A percentile compares a stretch with the other conserved stretches of the same genome.
These are phyloP conservation scores for Simplicillium aogashimaense DNA, from an alignment of 2,329 filamentous ascomycete species.

Conservation along the genomic window DNA sequence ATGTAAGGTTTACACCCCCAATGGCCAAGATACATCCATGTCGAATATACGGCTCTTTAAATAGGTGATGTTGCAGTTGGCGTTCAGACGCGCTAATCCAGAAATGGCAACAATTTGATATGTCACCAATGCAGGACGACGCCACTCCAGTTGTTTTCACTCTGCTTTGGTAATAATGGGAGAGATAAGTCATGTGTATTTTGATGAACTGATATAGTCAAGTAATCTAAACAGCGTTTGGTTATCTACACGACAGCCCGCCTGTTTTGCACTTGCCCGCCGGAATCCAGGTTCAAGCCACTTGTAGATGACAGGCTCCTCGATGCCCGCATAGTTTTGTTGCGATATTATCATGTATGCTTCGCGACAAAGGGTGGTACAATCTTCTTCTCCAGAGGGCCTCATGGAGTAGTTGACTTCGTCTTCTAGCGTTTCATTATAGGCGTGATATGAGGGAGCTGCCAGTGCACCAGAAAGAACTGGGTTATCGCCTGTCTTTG, in stretches of 20 bases:
- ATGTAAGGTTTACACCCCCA: no score
- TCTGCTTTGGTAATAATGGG: no score
- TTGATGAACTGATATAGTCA: no score
- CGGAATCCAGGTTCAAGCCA: constrained; percentile 18
- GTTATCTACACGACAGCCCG: constrained; percentile 18
- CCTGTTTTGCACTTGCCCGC: constrained; percentile 8
- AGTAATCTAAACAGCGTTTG: no score
- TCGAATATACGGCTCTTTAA: neutral
- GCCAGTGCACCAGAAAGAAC: no score
- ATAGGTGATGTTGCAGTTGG: neutral
- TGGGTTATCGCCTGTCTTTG: no score
- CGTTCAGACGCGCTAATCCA: no score
- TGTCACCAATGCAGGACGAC: neutral
- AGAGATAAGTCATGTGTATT: no score
- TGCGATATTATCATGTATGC: constrained; percentile 21
- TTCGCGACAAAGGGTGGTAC: constrained; percentile 20
- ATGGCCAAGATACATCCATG: no score
- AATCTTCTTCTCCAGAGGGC: constrained; percentile 9
- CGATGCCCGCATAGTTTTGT: constrained; percentile 18
- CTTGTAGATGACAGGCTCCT: constrained; percentile 7
- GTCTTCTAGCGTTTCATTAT: constrained; percentile 2
- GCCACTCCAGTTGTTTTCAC: no score
- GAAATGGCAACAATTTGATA: neutral
- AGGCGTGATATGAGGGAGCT: no score
- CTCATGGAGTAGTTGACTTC: constrained; percentile 1